Conservation (phyloP, 345 rosid genomes). For the Xanthoceras sorbifolium region DNA sequence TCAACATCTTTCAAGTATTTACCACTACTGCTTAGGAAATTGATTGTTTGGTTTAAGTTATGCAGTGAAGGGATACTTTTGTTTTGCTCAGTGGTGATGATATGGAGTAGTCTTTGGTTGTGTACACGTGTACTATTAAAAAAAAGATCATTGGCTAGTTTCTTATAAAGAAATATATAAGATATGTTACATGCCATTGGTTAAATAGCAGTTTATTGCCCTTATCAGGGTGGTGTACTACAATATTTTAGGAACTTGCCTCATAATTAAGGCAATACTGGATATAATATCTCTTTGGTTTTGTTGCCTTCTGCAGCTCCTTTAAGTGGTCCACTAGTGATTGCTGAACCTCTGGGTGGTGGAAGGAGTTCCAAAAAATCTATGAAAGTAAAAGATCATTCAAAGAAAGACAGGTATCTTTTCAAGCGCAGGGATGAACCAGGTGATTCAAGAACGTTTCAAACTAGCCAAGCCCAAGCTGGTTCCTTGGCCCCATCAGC, state of each 20-base stretch:
- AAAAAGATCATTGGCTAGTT: background rate
- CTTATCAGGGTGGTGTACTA: background rate
- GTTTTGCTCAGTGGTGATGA: background rate
- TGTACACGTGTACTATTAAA: background rate
- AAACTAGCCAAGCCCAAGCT: slow-evolving; percentile 45
- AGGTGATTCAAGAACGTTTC: slow-evolving; percentile 33
- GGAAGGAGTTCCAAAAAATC: slow-evolving; percentile 61
- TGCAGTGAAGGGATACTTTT: background rate
- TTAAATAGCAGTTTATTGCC: background rate
- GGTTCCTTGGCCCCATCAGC: slow-evolving; percentile 35
- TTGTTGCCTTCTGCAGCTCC: slow-evolving; percentile 64
- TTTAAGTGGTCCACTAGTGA: slow-evolving; percentile 91
- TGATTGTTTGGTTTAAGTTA: background rate
- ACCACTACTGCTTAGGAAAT: background rate
- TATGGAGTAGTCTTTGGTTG: background rate
- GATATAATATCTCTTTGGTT: background rate
- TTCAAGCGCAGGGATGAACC: slow-evolving; percentile 81
- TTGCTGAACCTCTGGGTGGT: slow-evolving; percentile 77
- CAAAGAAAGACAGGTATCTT: slow-evolving; percentile 76
- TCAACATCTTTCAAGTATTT: background rate
- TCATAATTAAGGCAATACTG: background rate
- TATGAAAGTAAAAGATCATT: slow-evolving; percentile 72
- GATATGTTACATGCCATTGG: background rate
- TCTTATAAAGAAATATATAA: background rate
- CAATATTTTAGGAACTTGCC: background rate